Evolutionary conservation across 192 early-diverging fungal genomes (phyloP).

Genomic region (Lobosporangium transversale): DNA sequence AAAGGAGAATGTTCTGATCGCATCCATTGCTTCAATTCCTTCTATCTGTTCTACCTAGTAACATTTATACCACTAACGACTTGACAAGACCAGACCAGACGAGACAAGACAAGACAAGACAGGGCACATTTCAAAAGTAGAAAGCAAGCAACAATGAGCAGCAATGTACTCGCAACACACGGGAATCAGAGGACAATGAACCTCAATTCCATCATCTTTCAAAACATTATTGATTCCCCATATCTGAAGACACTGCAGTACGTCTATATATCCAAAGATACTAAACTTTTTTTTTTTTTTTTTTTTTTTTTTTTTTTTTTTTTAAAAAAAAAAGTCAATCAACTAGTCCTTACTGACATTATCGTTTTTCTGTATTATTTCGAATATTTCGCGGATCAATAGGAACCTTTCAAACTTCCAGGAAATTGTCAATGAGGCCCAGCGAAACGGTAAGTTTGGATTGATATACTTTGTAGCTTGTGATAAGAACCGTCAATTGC

Average conservation of each 20-base stretch:
- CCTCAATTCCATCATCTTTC: conserved; percentile 74
- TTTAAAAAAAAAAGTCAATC: not conserved
- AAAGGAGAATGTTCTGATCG: not conserved
- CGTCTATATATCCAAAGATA: conserved; percentile 23
- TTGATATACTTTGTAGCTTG: too few species aligned
- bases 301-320: not conserved
- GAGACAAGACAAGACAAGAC: too few species aligned
- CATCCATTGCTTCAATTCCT: not conserved
- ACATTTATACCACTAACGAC: too few species aligned
- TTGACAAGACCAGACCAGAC: too few species aligned
- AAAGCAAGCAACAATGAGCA: conserved; percentile 21
- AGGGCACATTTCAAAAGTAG: too few species aligned
- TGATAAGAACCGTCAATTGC: not conserved
- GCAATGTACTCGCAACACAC: conserved; percentile 70
- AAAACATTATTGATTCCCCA: conserved; percentile 77
- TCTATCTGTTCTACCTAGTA: not conserved
- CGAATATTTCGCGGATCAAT: too few species aligned
- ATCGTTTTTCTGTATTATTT: too few species aligned
- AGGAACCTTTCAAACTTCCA: conserved; percentile 32
- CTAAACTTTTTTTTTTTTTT: too few species aligned
- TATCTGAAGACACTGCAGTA: conserved; percentile 82
- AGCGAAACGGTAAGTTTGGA: conserved; percentile 44
- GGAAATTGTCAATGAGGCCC: conserved; percentile 38
- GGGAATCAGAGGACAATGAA: conserved; percentile 88
- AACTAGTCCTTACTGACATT: not conserved